A percentile compares a stretch with the other conserved stretches of the same genome.
These are phyloP conservation scores for Gracilaria gracilis DNA, from an alignment of 23 red algal genomes.

Conservation along the genomic window DNA sequence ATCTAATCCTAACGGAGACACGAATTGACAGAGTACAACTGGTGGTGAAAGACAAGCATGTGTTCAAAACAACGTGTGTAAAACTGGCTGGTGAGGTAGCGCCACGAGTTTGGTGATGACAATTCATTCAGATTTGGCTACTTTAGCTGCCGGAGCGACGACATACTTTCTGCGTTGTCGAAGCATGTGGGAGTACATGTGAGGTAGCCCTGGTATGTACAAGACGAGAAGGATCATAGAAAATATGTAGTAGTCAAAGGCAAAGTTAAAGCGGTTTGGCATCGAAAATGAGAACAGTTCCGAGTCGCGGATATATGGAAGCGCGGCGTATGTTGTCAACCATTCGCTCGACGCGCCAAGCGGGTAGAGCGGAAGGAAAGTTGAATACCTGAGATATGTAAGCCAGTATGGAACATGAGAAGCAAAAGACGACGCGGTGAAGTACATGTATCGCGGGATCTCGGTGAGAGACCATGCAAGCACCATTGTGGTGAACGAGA, in stretches of 20 bases:
- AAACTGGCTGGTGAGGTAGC: neutral
- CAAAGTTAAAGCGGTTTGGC: conserved; percentile 92
- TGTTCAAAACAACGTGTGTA: neutral
- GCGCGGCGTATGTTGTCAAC: conserved; percentile 62
- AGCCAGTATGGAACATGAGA: conserved; percentile 59
- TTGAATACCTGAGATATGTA: conserved; percentile 78
- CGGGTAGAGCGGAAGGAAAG: conserved; percentile 96
- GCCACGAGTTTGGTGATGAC: neutral
- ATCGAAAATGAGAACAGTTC: conserved; percentile 59
- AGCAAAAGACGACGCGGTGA: conserved; percentile 56
- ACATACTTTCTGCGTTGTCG: conserved; percentile 79
- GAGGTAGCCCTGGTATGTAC: conserved; percentile 89
- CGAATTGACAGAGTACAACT: neutral
- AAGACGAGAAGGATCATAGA: conserved; percentile 62
- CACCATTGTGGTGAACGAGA: conserved; percentile 73
- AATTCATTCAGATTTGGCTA: conserved; percentile 46
- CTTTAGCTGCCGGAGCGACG: conserved; percentile 18
- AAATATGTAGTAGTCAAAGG: conserved; percentile 81
- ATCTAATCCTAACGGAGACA: neutral
- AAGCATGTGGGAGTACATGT: conserved; percentile 95
- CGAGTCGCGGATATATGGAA: conserved; percentile 61
- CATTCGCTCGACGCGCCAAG: conserved; percentile 90
- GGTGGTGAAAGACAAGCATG: neutral
- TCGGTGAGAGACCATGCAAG: conserved; percentile 91
- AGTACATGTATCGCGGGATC: conserved; percentile 89